Percentiles rank a stretch among this genome's conserved stretches.
Conservation (phyloP, 1,284 basidiomycete species). For the Ustilago trichophora region DNA sequence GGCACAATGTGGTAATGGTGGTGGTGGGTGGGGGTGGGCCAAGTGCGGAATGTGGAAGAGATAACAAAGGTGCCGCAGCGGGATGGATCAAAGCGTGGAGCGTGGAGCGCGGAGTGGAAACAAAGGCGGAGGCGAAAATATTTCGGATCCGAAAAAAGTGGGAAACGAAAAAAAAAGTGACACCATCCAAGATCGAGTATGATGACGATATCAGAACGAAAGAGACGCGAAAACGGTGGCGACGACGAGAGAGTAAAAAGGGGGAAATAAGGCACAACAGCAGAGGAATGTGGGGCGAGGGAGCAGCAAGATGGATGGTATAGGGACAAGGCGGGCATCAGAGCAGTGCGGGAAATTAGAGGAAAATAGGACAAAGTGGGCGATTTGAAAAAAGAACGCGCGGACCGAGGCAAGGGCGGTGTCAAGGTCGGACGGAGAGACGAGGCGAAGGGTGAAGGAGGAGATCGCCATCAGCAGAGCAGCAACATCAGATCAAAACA, state of each 20-base stretch:
- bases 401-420: slow-evolving; percentile 20
- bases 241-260: slow-evolving; percentile 1
- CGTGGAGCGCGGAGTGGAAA: slow-evolving; percentile 3
- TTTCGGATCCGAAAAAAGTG: slow-evolving; percentile 32
- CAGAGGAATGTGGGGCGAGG: slow-evolving; percentile 13
- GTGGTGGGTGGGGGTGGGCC: neutral
- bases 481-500: slow-evolving; percentile 7
- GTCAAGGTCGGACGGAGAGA: slow-evolving; percentile 8
- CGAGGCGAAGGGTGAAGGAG: no score
- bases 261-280: slow-evolving; percentile 22
- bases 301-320: neutral
- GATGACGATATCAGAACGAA: slow-evolving; percentile 29
- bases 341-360: slow-evolving; percentile 43
- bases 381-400: slow-evolving; percentile 26
- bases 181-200: slow-evolving; percentile 15
- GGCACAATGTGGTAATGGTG: slow-evolving; percentile 3
- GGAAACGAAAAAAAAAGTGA: neutral
- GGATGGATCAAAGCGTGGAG: slow-evolving; percentile 28
- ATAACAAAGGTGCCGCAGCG: slow-evolving; percentile 5
- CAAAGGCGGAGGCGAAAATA: slow-evolving; percentile 4
- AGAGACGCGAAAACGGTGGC: slow-evolving; percentile 8
- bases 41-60: no score
- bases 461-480: slow-evolving; percentile 12
- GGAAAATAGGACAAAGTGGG: slow-evolving; percentile 13
- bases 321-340: slow-evolving; percentile 7